Conservation (phyloP, 2,329 filamentous ascomycete genomes). For the Claviceps capensis region DNA sequence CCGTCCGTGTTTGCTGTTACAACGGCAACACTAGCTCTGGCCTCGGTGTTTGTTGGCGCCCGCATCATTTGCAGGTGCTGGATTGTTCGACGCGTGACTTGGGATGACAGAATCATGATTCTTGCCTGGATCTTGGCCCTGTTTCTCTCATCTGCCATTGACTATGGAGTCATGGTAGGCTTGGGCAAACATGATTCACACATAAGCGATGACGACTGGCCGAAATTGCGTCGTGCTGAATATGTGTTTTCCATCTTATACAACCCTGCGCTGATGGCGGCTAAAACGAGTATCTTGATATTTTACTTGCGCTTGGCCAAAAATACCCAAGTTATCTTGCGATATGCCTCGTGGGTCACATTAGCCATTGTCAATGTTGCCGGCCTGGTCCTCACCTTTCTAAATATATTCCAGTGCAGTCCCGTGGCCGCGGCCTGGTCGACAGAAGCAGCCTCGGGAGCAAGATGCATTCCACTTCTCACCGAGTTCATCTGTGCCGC, state of each 20-base stretch:
- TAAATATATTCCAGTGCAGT: slow-evolving; percentile 77
- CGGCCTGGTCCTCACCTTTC: slow-evolving; percentile 64
- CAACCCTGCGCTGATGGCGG: slow-evolving; percentile 82
- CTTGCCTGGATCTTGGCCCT: slow-evolving; percentile 63
- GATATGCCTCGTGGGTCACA: slow-evolving; percentile 69
- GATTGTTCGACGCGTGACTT: slow-evolving; percentile 57
- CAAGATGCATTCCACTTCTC: slow-evolving; percentile 40
- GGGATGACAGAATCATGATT: slow-evolving; percentile 73
- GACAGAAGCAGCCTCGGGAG: slow-evolving; percentile 17
- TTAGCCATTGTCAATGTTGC: slow-evolving; percentile 66
- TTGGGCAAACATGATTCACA: slow-evolving; percentile 54
- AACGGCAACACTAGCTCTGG: slow-evolving; percentile 52
- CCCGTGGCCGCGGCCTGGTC: slow-evolving; percentile 61
- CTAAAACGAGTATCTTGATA: slow-evolving; percentile 82
- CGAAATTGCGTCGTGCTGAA: slow-evolving; percentile 42
- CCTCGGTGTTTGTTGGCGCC: slow-evolving; percentile 61
- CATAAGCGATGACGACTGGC: slow-evolving; percentile 35
- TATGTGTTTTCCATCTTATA: slow-evolving; percentile 53
- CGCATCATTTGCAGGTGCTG: slow-evolving; percentile 59
- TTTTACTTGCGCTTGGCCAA: slow-evolving; percentile 79
- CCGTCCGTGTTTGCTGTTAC: slow-evolving; percentile 56
- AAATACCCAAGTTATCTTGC: slow-evolving; percentile 61
- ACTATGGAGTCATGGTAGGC: slow-evolving; percentile 48
- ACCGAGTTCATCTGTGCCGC: slow-evolving; percentile 61
- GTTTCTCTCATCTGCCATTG: slow-evolving; percentile 53